Evolutionary conservation across 2,329 filamentous ascomycete species (phyloP), one percentile per base, ranked within the genome.

Genomic region (Mycosphaerella sp.): DNA sequence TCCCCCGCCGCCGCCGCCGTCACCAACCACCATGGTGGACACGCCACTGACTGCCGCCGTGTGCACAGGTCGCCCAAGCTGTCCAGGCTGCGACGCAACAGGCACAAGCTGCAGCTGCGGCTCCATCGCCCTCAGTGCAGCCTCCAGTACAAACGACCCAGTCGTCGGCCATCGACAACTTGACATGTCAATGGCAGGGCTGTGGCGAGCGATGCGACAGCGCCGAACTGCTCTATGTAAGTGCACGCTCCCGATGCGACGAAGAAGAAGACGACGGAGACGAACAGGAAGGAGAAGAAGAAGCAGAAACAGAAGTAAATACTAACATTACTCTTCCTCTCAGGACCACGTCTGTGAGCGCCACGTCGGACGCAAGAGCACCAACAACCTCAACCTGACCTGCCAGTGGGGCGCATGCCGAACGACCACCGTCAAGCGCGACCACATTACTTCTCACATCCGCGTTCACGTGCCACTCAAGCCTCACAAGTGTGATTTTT

Each of bases 381-480:
- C 93, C 67, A 97, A 97, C 77, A 98, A 98, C 73, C 78, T 98
- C 66, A 97, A 93, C 72, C 73, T 98, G 68, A 96, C 89, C 49
- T 98, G 93, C 74, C 88, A 94, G 69, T 98, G 93, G 93, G 93
- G 90, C 63, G 86, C 85, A 59, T 98, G 93, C 75, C 84, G 89
- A 58, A 97, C 91, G 17, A 96, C 90, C 42, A 97, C 91, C 2
- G 91, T 97, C 69, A 97, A 98, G 79, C 89, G 93, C 65, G 93
- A 97, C 66, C 93, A 98, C 75, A 98, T 98, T 72, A 98, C 93
- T 44, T 97, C 93, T 44, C 93, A 98, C 73, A 96, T 98, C 64
- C 88, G 93, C 59, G 93, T 97, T 48, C 93, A 98, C 70, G 91
- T 98, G n/a, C 93, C 93, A 1, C 77, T 98, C 55, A 98, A 98